Base-by-base conservation (phyloP, 257 asterid species). In the Plantago major region DNA sequence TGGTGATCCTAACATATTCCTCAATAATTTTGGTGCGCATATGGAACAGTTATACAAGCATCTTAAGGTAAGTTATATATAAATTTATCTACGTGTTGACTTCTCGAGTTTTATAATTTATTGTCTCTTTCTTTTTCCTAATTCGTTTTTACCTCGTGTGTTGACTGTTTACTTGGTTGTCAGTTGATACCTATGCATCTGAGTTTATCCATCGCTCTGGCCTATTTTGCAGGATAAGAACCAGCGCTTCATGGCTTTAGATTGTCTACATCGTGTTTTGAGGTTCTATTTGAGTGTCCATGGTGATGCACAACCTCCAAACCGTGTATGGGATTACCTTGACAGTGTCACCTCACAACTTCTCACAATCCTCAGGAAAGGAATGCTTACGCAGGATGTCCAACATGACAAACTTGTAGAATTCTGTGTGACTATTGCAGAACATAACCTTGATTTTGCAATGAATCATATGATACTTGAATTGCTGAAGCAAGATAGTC, bases 301-400 rank as follows among this genome's bases (percentile, higher is more conserved):
- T 70, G 99, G 99, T 49, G 88, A 83, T 76, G 76, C 87, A 45
- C 99, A 93, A 72, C 96, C 97, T 66, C 83, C 80, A 50, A 55
- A 93, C 77, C 96, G 99, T 63, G 99, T 93, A 43, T 93, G 99
- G 99, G 99, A 93, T 72, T 87, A 87, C 82, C 83, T 93, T 60
- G 99, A 93, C 80, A 93, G 99, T 72, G 97, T 93, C 65, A 89
- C 97, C 71, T 83, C 97, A 62, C 99, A 93, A 72, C 99, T 93
- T 73, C 85, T 93, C 69, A 80, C 96, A 51, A 83, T 83, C 72
- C 91, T 89, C 62, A 79, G 89, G 80, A 93, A 89, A 81, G 95
- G 95, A 71, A 76, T 93, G 95, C 97, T 93, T 42, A 84, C 95
- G 38, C 99, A 93, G 73, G 99, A 93, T 75, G 89, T 85, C 77